phyloP scores from a whole-genome alignment of 352 stramenopile genomes.

The Salisapilia sapeloensis region DNA sequence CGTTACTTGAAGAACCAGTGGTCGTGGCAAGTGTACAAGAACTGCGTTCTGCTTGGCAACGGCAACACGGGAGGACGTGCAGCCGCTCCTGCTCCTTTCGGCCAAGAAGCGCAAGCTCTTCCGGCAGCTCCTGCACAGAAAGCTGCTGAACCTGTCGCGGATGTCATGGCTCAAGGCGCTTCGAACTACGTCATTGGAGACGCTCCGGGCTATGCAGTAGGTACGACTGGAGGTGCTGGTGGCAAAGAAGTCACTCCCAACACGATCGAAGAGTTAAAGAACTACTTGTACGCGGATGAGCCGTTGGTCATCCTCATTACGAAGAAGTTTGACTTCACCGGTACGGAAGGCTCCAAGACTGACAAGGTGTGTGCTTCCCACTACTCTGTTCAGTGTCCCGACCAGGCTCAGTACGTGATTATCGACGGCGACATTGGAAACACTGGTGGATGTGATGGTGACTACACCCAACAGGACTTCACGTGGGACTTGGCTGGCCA shows the following conservation, averaged over 20 bases:
- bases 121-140: not conserved
- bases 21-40: conserved; percentile 53
- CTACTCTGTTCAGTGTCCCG: conserved; percentile 17
- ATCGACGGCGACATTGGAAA: conserved; percentile 28
- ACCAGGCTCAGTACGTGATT: conserved; percentile 32
- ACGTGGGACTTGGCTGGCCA: conserved; percentile 24
- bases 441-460: conserved; percentile 22
- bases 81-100: too few species aligned
- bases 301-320: conserved; percentile 13
- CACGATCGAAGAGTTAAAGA: conserved; percentile 5
- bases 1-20: conserved; percentile 25
- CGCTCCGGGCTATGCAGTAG: conserved; percentile 8
- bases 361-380: conserved; percentile 24
- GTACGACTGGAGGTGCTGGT: conserved; percentile 10
- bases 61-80: too few species aligned
- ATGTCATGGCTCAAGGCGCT: not conserved
- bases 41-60: conserved; percentile 16
- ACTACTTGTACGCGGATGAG: conserved; percentile 5
- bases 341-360: conserved; percentile 24
- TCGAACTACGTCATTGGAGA: conserved; percentile 1
- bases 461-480: conserved; percentile 13
- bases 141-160: not conserved
- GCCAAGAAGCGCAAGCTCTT: too few species aligned
- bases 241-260: conserved; percentile 7
- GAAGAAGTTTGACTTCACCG: conserved; percentile 21